Base-by-base conservation (phyloP, 371 early-diverging fungal species). In the Rhizopus arrhizus region DNA sequence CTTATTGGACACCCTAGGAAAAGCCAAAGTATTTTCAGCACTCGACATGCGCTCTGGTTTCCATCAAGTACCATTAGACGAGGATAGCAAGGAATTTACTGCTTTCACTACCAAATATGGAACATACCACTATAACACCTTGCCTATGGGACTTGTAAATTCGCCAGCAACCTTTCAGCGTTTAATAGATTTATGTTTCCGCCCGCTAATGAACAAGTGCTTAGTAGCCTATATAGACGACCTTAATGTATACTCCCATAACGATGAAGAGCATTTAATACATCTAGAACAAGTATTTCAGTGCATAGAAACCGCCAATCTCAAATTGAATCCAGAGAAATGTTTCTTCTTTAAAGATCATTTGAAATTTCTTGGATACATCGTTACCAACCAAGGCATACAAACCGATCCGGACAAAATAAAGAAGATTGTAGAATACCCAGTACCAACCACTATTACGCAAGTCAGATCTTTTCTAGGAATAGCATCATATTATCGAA, bases 51-150 rank as follows among this genome's bases (percentile, higher is more conserved):
- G 54, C 0, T 46, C 29, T 5, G 82, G 73, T 0, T 84, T 73
- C 56, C 50, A 75, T 40, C 75, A 70, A 15, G 50, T 85, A 2
- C 61, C 61, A 13, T 46, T 83, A 9, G 8, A 51, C 1, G 28
- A 32, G n/a, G n/a, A 0, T 57, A 70, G 73, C 47, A 51, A 49
- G 9, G 29, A 46, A 8, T 81, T 84, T 40, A 83, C 85, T 0
- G 80, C 83, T 0, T 83, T 86, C 61, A 48, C 62, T 0, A 76
- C 80, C 1, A 41, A 63, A 1, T 67, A 56, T 13, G 82, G 81
- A 2, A 62, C 59, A 0, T 69, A 42, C 34, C 50, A 55, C 8
- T 80, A 65, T 52, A 56, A 33, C 2, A 58, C 47, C 3, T 70
- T 80, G 64, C 77, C 75, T 0, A 71, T 77, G 35, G 75, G 76